phyloP scores from a whole-genome alignment of 345 rosid genomes.

The Salix udensis region DNA sequence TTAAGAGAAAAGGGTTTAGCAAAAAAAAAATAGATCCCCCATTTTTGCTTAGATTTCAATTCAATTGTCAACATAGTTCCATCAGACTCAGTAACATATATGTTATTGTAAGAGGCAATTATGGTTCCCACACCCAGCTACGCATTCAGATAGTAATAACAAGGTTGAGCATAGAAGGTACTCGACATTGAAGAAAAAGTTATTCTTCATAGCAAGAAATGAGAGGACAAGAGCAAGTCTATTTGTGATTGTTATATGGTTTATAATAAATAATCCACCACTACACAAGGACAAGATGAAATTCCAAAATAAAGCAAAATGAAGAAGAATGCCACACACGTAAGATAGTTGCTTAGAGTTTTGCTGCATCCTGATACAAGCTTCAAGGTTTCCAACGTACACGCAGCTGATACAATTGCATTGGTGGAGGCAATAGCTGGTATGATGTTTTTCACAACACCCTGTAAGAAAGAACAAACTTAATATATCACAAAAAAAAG shows the following conservation, averaged over 20 bases:
- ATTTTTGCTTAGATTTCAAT: neutral
- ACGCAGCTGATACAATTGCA: constrained; percentile 89
- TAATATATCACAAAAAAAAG: neutral
- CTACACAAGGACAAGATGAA: neutral
- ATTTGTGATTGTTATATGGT: neutral
- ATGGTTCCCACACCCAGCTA: neutral
- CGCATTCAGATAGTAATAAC: neutral
- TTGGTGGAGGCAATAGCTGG: constrained; percentile 99
- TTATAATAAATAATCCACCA: neutral
- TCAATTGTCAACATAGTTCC: no score
- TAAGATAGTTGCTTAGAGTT: constrained; percentile 75
- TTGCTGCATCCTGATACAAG: constrained; percentile 94
- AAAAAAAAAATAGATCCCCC: neutral
- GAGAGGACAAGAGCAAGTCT: neutral
- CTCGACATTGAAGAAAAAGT: neutral
- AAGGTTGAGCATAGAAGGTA: neutral
- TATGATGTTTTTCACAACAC: constrained; percentile 92
- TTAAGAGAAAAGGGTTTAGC: neutral
- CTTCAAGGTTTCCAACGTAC: constrained; percentile 92
- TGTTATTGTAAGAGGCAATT: neutral
- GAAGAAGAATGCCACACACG: constrained; percentile 40
- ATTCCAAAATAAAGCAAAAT: neutral
- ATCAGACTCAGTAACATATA: neutral
- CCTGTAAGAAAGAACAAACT: constrained; percentile 38
- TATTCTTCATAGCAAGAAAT: neutral